Conservation (phyloP, 345 rosid genomes). For the Gossypium longicalyx region DNA sequence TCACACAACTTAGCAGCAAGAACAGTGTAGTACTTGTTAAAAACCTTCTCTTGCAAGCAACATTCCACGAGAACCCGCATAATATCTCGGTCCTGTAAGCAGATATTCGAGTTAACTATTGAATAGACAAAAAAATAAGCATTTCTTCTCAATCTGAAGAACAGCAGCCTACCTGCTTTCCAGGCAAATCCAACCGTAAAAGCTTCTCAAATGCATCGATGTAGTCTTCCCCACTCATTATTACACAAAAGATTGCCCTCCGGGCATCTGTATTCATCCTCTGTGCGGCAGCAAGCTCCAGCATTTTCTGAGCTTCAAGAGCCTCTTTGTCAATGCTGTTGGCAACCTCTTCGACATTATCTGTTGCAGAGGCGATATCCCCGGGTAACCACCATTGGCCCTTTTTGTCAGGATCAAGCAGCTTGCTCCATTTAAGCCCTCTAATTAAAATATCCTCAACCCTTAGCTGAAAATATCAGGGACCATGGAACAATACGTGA, state of each 20-base stretch:
- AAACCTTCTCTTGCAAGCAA: conserved; percentile 80
- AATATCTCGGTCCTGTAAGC: conserved; percentile 79
- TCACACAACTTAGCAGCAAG: conserved; percentile 80
- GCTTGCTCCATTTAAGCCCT: conserved; percentile 86
- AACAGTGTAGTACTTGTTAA: conserved; percentile 75
- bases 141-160: background rate
- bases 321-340: conserved; percentile 78
- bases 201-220: conserved; percentile 90
- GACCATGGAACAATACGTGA: background rate
- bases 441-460: conserved; percentile 63
- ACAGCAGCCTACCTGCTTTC: conserved; percentile 54
- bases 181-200: conserved; percentile 71
- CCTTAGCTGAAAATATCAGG: conserved; percentile 44
- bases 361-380: conserved; percentile 33
- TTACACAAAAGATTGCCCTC: conserved; percentile 84
- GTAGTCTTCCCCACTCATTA: conserved; percentile 93
- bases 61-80: conserved; percentile 85
- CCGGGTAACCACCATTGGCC: conserved; percentile 97
- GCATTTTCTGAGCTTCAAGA: conserved; percentile 78
- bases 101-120: background rate
- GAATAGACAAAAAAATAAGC: background rate
- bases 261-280: conserved; percentile 93
- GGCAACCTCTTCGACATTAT: conserved; percentile 61
- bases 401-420: conserved; percentile 80
- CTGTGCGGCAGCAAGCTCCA: conserved; percentile 83